phyloP scores from a whole-genome alignment of 2,329 filamentous ascomycete species.

The Xylariaceae sp. region DNA sequence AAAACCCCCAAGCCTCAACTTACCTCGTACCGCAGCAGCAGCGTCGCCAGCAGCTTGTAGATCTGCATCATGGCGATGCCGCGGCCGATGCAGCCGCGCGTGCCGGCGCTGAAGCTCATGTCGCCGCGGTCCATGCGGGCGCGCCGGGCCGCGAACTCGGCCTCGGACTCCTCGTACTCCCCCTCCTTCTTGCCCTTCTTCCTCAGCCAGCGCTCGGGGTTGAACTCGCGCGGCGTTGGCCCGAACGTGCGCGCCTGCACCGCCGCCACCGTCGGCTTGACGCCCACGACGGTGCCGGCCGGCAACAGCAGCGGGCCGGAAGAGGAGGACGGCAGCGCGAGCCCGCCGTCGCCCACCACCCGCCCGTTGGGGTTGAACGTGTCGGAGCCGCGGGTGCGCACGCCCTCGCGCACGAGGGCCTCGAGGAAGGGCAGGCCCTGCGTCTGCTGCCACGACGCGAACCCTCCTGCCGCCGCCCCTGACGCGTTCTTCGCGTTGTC shows the following conservation, averaged over 20 bases:
- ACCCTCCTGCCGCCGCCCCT: too few species aligned
- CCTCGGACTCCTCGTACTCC: constrained; percentile 2
- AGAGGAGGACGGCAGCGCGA: constrained; percentile 4
- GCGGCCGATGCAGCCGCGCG: constrained; percentile 2
- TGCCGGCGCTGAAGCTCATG: constrained; percentile 3
- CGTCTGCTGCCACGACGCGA: constrained; percentile 2
- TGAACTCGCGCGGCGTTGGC: constrained; percentile 1
- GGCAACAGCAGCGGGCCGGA: constrained; percentile 1
- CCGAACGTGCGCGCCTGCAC: constrained; percentile 3
- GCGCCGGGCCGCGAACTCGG: not conserved
- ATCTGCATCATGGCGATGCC: constrained; percentile 6
- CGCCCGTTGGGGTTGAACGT: constrained; percentile 3
- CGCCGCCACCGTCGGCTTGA: constrained; percentile 4
- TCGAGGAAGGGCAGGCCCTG: constrained; percentile 4
- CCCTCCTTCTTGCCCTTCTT: constrained; percentile 1
- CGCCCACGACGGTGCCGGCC: constrained; percentile 3
- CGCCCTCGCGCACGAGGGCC: constrained; percentile 4
- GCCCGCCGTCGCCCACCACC: constrained; percentile 1
- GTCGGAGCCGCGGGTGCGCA: constrained; percentile 1
- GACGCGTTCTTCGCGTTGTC: too few species aligned
- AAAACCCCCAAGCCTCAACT: too few species aligned
- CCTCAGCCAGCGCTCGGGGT: constrained; percentile 3
- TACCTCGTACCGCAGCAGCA: constrained; percentile 3
- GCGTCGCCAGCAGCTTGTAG: constrained; percentile 4
- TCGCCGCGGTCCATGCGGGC: constrained; percentile 4